phyloP scores from a whole-genome alignment of 306 rosid genomes.

The Prunus kanzakura region DNA sequence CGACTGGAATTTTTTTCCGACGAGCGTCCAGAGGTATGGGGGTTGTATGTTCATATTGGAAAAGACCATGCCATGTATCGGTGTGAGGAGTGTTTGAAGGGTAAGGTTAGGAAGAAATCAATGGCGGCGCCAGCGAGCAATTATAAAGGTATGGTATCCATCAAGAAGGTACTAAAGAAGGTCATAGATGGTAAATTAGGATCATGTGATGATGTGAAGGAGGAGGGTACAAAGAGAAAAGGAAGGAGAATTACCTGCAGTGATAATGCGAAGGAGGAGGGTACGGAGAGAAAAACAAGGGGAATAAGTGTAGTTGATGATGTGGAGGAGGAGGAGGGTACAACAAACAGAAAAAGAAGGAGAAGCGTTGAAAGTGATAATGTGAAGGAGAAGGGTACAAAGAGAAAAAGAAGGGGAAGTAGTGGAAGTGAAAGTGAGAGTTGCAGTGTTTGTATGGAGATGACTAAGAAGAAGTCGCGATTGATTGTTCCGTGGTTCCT shows the following conservation, averaged over 20 bases:
- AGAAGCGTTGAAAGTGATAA: not conserved
- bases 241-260: no score
- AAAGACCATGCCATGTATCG: not conserved
- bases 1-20: not conserved
- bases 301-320: no score
- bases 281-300: no score
- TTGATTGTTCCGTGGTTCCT: no score
- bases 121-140: not conserved
- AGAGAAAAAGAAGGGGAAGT: not conserved
- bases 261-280: no score
- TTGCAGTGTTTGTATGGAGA: constrained; percentile 10
- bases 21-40: not conserved
- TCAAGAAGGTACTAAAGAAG: not conserved
- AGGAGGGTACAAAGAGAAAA: no score
- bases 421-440: not conserved
- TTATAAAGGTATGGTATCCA: not conserved
- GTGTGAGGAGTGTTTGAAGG: not conserved
- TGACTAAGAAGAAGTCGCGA: not conserved
- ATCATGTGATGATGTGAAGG: no score
- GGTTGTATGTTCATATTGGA: not conserved
- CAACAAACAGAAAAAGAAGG: no score
- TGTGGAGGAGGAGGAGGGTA: no score
- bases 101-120: not conserved
- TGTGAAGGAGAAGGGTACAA: not conserved
- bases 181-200: not conserved